A percentile compares a stretch with the other conserved stretches of the same genome.
These are phyloP conservation scores for Apodospora peruviana DNA, from an alignment of 495 filamentous ascomycete species.

Conservation along the genomic window DNA sequence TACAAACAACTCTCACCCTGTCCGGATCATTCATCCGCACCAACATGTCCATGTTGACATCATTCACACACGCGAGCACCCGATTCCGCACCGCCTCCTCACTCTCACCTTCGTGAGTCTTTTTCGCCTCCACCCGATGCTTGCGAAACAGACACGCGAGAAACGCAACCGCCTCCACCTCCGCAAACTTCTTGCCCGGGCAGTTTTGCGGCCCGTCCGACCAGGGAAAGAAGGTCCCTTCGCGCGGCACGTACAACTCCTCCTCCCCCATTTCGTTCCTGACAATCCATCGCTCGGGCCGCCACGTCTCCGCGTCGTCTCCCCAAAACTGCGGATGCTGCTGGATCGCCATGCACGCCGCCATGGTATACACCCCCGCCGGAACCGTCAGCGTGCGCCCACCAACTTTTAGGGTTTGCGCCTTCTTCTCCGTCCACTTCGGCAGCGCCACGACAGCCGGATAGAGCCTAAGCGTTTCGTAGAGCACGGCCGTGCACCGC, in stretches of 20 bases:
- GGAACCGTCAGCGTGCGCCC: too few relatives aligned
- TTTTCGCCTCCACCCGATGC: constrained; percentile 23
- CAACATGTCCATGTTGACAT: constrained; percentile 27
- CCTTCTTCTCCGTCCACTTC: constrained; percentile 25
- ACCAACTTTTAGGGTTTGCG: constrained; percentile 1
- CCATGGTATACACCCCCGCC: too few relatives aligned
- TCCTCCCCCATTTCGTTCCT: constrained; percentile 10
- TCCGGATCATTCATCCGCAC: constrained; percentile 33
- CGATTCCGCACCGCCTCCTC: constrained; percentile 21
- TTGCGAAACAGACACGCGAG: constrained; percentile 37
- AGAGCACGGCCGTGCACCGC: constrained; percentile 41
- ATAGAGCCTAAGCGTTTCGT: constrained; percentile 48
- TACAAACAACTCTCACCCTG: constrained; percentile 16
- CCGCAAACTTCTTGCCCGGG: constrained; percentile 46
- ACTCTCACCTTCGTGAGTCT: constrained; percentile 23
- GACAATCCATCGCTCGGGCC: constrained; percentile 33
- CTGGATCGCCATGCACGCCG: too few relatives aligned
- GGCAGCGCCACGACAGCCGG: constrained; percentile 36
- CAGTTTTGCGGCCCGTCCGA: constrained; percentile 41
- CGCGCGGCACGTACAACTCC: constrained; percentile 25
- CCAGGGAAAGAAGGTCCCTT: constrained; percentile 43
- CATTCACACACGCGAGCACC: constrained; percentile 26
- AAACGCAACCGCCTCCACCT: constrained; percentile 49
- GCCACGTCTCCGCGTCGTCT: constrained; percentile 24
- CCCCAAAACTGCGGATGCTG: too few relatives aligned